phyloP scores from a whole-genome alignment of 352 stramenopile species.

The Phytophthora constricta region DNA sequence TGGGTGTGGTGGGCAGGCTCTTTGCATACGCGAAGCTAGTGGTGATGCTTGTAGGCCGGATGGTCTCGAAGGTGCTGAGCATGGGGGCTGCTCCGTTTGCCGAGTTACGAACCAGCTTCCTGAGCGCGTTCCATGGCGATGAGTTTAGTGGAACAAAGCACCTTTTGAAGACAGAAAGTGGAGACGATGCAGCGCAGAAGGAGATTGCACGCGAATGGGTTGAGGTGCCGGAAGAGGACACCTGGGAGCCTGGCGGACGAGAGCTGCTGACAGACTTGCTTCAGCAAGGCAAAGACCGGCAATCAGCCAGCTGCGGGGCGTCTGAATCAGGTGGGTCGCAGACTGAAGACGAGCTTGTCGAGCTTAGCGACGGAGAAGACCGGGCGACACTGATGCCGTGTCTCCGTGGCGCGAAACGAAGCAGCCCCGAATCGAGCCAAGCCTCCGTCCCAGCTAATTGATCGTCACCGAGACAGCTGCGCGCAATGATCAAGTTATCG shows the following conservation, averaged over 20 bases:
- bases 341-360: conserved; percentile 45
- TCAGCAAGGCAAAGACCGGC: neutral
- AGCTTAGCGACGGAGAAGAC: conserved; percentile 54
- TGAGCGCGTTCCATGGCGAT: conserved; percentile 17
- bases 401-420: conserved; percentile 13
- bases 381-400: neutral
- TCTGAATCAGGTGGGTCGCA: conserved; percentile 3
- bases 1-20: conserved; percentile 40
- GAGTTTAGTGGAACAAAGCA: conserved; percentile 17
- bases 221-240: conserved; percentile 16
- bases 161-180: conserved; percentile 15
- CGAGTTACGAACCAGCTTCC: conserved; percentile 8
- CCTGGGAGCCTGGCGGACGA: conserved; percentile 27
- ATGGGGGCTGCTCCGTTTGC: conserved; percentile 8
- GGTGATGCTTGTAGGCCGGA: conserved; percentile 16
- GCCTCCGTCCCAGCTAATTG: conserved; percentile 4
- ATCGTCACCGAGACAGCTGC: neutral
- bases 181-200: conserved; percentile 13
- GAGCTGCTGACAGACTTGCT: conserved; percentile 26
- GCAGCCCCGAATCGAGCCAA: neutral
- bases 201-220: conserved; percentile 16
- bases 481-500: no score
- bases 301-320: conserved; percentile 8
- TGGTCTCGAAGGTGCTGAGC: conserved; percentile 25
- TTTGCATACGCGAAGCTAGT: conserved; percentile 26